Base-by-base conservation (phyloP, 1,284 basidiomycete genomes). In the Rhodofomes roseus region DNA sequence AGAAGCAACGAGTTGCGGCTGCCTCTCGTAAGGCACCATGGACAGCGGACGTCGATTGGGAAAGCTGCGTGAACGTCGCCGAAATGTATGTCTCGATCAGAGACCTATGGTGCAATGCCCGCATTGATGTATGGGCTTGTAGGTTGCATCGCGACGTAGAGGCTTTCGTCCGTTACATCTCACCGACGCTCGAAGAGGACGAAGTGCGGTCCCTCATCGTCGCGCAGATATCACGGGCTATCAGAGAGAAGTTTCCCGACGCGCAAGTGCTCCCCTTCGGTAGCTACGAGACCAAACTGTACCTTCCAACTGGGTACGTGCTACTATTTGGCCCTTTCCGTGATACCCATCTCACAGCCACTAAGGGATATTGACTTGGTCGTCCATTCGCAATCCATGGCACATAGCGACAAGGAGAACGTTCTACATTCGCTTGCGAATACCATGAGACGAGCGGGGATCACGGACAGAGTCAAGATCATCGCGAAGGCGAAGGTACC, bases 261-360 rank as follows among this genome's bases (percentile, higher is more conserved):
- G 94, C 95, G 9, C 75, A 84, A 41, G 89, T 98, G 5, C 76
- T 85, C 57, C 90, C 95, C 0, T 99, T 99, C 73, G 96, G 96
- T 18, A 95, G 92, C 68, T 97, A 92, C 71, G 90, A 92, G 70
- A 99, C 96, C 11, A 93, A 95, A 69, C 79, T 99, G 27, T 99
- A 99, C 73, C 81, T 99, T 14, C 96, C 96, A 1, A 81, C 85
- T 62, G 96, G 95, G 95, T 96, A 71, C 69, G 89, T 56, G 4
- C 20, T 36, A 8, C 9, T 9, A 14, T n/a, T 44, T 54, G 25
- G 37, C 37, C n/a, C 18, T 12, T 54, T 5, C 20, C 1, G 8
- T n/a, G 56, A 29, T 29, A 37, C 48, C 14, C 52, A 55, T 5
- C 27, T 46, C 25, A 53, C 57, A 58, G 46, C 60, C 65, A 40